A percentile compares a stretch with the other conserved stretches of the same genome.
These are phyloP conservation scores for Acorus gramineus DNA, from an alignment of 106 monocot species.

Conservation along the genomic window DNA sequence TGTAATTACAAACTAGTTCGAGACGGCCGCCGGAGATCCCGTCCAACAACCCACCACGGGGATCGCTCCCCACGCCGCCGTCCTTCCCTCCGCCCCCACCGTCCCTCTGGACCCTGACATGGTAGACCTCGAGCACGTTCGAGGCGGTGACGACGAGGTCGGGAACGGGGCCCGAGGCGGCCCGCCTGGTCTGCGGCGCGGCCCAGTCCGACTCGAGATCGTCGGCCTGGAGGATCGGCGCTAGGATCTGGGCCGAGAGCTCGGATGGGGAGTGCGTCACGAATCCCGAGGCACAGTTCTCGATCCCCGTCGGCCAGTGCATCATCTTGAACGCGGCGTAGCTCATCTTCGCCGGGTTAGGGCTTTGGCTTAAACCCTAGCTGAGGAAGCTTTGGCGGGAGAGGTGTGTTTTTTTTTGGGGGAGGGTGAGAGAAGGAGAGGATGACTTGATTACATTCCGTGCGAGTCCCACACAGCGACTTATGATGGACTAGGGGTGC, in stretches of 20 bases:
- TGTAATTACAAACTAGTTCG: conserved; percentile 77
- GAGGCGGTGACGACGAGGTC: conserved; percentile 64
- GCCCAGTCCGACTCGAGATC: conserved; percentile 47
- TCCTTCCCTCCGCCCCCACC: conserved; percentile 11
- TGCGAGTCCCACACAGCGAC: too few relatives aligned
- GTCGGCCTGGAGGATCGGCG: conserved; percentile 18
- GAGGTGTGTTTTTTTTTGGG: too few relatives aligned
- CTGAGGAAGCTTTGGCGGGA: too few relatives aligned
- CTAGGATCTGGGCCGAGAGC: conserved; percentile 13
- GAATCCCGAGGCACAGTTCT: conserved; percentile 85
- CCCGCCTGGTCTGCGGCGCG: conserved; percentile 5
- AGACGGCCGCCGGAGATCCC: conserved; percentile 60
- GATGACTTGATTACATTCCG: too few relatives aligned
- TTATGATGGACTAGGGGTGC: too few relatives aligned
- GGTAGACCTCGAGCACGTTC: conserved; percentile 81
- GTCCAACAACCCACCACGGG: conserved; percentile 44
- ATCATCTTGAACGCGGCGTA: conserved; percentile 96
- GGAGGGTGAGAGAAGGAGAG: too few relatives aligned
- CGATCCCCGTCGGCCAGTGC: conserved; percentile 87
- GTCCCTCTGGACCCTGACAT: conserved; percentile 60
- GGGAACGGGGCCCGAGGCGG: conserved; percentile 34
- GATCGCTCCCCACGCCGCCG: conserved; percentile 7
- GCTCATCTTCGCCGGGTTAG: conserved; percentile 41
- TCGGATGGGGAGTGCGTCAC: conserved; percentile 61
- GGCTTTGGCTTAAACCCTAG: too few relatives aligned